Base-by-base conservation (phyloP, 352 stramenopile species). In the Pelagophyceae sp. region DNA sequence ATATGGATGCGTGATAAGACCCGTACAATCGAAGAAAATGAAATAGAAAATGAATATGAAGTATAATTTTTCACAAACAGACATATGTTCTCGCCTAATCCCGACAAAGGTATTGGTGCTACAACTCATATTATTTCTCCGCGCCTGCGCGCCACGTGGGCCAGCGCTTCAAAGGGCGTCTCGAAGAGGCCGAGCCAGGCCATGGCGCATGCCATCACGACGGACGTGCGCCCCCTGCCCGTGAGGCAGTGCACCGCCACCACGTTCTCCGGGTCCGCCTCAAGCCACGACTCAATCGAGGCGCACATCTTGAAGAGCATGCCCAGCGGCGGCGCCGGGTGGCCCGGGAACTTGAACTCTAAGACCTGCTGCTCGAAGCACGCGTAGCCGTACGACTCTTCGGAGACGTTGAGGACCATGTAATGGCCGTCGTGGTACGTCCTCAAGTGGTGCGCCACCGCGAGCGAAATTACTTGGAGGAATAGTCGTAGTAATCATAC, bases 321-420 rank as follows among this genome's bases (percentile, higher is more conserved):
- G 6, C 94, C 95, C n/a, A 99, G 85, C 32, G 95, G 95, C 3
- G 95, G 95, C 25, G 93, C 94, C 0, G 95, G 95, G 80, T 96
- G 93, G 25, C 95, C 95, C 3, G 95, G 95, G 86, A 98, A 99
- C 78, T 95, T 94, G 82, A 96, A 98, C 69, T 97, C 92, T 27
- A 99, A 83, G 63, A 99, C 91, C 83, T 98, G 92, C 80, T 98
- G 94, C 80, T 98, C 89, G 77, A 98, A 96, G 75, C 92, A 89
- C 23, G 84, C 80, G 77, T 95, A 93, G 84, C 98, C 94, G 84
- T 98, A 98, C 38, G 90, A 88, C 74, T 98, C 93, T 87, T 99
- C 95, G 77, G 89, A 97, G 27, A 98, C 82, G 84, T 99, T 99
- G 92, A 93, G 98, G 76, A 98, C 95, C 92, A 99, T 97, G 83